Conservation (phyloP, 768 basidiomycete genomes). For the Scleroderma bovista region DNA sequence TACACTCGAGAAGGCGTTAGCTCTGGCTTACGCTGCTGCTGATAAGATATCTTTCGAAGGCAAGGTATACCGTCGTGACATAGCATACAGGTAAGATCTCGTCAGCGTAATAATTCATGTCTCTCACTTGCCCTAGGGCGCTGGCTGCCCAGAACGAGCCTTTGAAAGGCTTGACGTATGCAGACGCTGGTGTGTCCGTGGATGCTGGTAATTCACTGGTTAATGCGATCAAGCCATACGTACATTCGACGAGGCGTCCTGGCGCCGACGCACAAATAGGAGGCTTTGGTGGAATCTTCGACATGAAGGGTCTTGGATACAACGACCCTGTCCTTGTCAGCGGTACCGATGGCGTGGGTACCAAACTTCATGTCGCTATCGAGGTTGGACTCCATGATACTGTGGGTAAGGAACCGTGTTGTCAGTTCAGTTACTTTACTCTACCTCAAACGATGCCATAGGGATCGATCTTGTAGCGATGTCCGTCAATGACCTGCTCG, state of each 20-base stretch:
- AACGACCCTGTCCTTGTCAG: slow-evolving; percentile 89
- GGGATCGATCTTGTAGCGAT: slow-evolving; percentile 98
- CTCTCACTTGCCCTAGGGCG: slow-evolving; percentile 42
- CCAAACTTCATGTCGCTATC: slow-evolving; percentile 90
- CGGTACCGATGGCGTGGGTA: slow-evolving; percentile 97
- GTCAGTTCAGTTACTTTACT: background rate
- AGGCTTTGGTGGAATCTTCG: slow-evolving; percentile 95
- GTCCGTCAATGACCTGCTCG: slow-evolving; percentile 96
- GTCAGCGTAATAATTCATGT: background rate
- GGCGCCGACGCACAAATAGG: slow-evolving; percentile 93
- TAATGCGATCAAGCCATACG: slow-evolving; percentile 89
- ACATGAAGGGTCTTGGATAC: slow-evolving; percentile 85
- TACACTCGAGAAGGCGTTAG: slow-evolving; percentile 73
- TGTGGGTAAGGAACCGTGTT: slow-evolving; percentile 54
- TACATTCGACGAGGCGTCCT: slow-evolving; percentile 78
- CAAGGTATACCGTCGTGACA: slow-evolving; percentile 85
- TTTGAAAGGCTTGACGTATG: slow-evolving; percentile 71
- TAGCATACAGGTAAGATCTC: slow-evolving; percentile 70
- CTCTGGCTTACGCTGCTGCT: slow-evolving; percentile 75
- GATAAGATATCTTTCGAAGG: slow-evolving; percentile 81
- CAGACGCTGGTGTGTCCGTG: slow-evolving; percentile 90
- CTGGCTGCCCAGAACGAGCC: slow-evolving; percentile 31
- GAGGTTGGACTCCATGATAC: slow-evolving; percentile 83
- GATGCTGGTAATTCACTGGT: slow-evolving; percentile 95
- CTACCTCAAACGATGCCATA: slow-evolving; percentile 24